A percentile compares a stretch with the other conserved stretches of the same genome.
Evolutionary conservation across 768 basidiomycete genomes (phyloP).

Genomic region (Russula foetens): DNA sequence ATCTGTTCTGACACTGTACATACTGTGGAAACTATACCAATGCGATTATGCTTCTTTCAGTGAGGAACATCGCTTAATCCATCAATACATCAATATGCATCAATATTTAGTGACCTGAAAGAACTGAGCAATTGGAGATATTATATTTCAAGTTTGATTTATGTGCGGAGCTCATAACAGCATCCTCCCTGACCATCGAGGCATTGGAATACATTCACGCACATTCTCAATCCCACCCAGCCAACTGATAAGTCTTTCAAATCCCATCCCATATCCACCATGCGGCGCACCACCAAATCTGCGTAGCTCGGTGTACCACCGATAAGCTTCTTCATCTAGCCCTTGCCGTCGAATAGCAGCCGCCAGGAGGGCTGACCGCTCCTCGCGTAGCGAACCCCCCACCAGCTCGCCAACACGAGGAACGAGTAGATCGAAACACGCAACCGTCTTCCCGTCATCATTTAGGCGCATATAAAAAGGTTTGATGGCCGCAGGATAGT

Average conservation of each 20-base stretch:
- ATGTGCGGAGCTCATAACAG: slow-evolving; percentile 35
- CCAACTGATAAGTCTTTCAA: slow-evolving; percentile 86
- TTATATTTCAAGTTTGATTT: not conserved
- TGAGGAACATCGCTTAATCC: not conserved
- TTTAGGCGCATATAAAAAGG: slow-evolving; percentile 95
- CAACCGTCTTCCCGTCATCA: slow-evolving; percentile 50
- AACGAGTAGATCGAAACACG: slow-evolving; percentile 94
- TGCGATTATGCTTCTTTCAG: not conserved
- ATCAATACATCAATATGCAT: not conserved
- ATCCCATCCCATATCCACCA: slow-evolving; percentile 94
- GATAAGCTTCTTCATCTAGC: slow-evolving; percentile 36
- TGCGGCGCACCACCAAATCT: slow-evolving; percentile 84
- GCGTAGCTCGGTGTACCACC: slow-evolving; percentile 81
- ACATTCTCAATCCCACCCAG: slow-evolving; percentile 83
- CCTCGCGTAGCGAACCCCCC: slow-evolving; percentile 87
- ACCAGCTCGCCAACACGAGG: slow-evolving; percentile 84
- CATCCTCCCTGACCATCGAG: slow-evolving; percentile 81
- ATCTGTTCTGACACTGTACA: slow-evolving; percentile 2
- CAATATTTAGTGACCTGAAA: not conserved
- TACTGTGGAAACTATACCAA: slow-evolving; percentile 12
- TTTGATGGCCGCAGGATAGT: slow-evolving; percentile 78
- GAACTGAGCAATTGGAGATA: not conserved
- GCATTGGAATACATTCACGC: slow-evolving; percentile 89
- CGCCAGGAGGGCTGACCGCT: slow-evolving; percentile 47
- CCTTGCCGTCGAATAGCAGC: slow-evolving; percentile 41